phyloP scores from a whole-genome alignment of 2,329 filamentous ascomycete species.

The Onygenales sp. region DNA sequence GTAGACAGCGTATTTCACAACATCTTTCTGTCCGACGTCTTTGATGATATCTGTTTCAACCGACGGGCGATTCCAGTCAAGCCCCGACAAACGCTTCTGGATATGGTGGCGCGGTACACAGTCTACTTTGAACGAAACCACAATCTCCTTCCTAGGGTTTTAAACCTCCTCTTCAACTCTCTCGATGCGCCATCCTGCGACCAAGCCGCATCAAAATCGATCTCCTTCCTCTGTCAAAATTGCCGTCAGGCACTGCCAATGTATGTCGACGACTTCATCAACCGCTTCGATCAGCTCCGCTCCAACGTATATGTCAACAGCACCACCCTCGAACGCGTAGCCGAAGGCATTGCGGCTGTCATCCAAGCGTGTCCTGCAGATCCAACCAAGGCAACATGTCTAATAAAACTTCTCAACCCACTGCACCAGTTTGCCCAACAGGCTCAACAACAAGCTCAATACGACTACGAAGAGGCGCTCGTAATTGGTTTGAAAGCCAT shows the following conservation, averaged over 20 bases:
- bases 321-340: conserved; percentile 32
- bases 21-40: conserved; percentile 29
- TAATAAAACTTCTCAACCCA: conserved; percentile 29
- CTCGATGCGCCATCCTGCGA: conserved; percentile 32
- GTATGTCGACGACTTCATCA: conserved; percentile 34
- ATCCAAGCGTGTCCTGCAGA: conserved; percentile 32
- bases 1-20: conserved; percentile 31
- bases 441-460: conserved; percentile 22
- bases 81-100: conserved; percentile 32
- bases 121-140: conserved; percentile 36
- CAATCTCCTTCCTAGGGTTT: conserved; percentile 27
- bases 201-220: conserved; percentile 33
- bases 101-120: conserved; percentile 35
- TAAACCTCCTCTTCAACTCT: conserved; percentile 37
- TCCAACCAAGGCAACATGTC: conserved; percentile 28
- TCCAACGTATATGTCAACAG: conserved; percentile 26
- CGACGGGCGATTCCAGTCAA: conserved; percentile 25
- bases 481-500: conserved; percentile 26
- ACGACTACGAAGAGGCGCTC: conserved; percentile 24
- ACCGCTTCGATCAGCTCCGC: conserved; percentile 31
- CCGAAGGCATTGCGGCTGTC: conserved; percentile 36
- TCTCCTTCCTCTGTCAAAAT: conserved; percentile 34
- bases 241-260: conserved; percentile 31
- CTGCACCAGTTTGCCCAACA: conserved; percentile 26
- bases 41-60: conserved; percentile 24